A percentile compares a stretch with the other conserved stretches of the same genome.
Conservation (phyloP, 202 grass and related monocot genomes). For the Saccharum hybrid region DNA sequence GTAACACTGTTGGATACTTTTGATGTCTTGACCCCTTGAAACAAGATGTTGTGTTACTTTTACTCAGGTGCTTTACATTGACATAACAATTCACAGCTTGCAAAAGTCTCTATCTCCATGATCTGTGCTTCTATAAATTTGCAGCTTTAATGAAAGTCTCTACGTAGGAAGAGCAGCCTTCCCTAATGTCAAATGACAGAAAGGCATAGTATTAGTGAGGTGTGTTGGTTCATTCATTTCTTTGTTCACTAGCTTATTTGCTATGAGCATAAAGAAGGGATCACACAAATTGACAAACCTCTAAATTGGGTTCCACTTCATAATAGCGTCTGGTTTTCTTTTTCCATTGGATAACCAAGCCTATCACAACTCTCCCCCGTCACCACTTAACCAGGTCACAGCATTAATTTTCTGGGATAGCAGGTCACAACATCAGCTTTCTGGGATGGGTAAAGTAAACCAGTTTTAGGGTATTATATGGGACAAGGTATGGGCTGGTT, state of each 20-base stretch:
- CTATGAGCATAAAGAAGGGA: no score
- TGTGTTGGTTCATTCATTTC: neutral
- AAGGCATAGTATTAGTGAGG: neutral
- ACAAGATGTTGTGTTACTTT: neutral
- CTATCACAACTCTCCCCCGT: neutral
- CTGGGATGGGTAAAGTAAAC: no score
- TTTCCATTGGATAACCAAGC: neutral
- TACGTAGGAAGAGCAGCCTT: neutral
- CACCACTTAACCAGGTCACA: neutral
- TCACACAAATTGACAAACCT: neutral
- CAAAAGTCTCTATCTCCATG: neutral
- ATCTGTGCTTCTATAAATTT: conserved; percentile 5
- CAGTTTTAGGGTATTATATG: no score
- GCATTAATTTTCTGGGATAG: no score
- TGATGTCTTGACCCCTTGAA: conserved; percentile 17
- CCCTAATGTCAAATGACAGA: neutral
- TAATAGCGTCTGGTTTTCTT: neutral
- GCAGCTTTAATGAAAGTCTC: neutral
- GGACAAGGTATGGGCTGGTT: no score
- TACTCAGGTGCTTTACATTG: neutral
- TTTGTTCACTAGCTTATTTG: no score
- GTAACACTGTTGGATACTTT: conserved; percentile 35
- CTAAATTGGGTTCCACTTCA: neutral
- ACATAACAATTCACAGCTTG: neutral
- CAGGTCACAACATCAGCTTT: no score